phyloP scores from a whole-genome alignment of 164 flowering plant species.

The Aristolochia contorta region DNA sequence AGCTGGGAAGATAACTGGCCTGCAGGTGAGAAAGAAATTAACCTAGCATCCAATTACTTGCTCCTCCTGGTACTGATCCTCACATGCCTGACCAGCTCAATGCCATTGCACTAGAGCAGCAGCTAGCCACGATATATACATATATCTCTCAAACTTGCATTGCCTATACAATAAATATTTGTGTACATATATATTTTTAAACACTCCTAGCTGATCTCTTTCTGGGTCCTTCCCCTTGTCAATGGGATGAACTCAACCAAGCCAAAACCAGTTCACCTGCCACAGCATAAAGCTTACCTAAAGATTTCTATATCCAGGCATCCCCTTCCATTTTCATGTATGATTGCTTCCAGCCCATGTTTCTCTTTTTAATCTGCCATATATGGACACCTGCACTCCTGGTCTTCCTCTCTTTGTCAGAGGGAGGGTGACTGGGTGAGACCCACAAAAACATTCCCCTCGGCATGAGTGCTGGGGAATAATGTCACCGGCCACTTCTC shows the following conservation, averaged over 20 bases:
- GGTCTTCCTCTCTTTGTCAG: slow-evolving; percentile 15
- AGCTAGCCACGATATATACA: no score
- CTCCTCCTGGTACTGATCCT: slow-evolving; percentile 4
- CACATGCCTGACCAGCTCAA: slow-evolving; percentile 1
- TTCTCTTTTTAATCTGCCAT: slow-evolving; percentile 29
- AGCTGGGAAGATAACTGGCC: slow-evolving; percentile 8
- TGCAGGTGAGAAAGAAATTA: no score
- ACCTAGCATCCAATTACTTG: slow-evolving; percentile 6
- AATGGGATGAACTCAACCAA: background rate
- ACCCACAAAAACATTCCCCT: slow-evolving; percentile 84
- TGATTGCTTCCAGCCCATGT: slow-evolving; percentile 20
- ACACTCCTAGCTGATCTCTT: no score
- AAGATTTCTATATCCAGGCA: slow-evolving; percentile 14
- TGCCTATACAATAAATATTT: no score
- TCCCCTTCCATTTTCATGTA: slow-evolving; percentile 17
- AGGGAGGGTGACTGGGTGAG: slow-evolving; percentile 9
- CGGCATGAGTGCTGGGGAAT: slow-evolving; percentile 47
- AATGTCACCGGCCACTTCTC: slow-evolving; percentile 20
- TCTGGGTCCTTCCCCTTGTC: background rate
- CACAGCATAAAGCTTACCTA: slow-evolving; percentile 18
- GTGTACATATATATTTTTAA: no score
- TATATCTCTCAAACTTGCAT: no score
- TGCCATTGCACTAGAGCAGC: no score
- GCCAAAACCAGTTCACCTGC: slow-evolving; percentile 12
- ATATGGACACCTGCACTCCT: slow-evolving; percentile 14